A percentile compares a stretch with the other conserved stretches of the same genome.
These are phyloP conservation scores for Fusarium stilboides DNA, from an alignment of 2,329 filamentous ascomycete species.

Conservation along the genomic window DNA sequence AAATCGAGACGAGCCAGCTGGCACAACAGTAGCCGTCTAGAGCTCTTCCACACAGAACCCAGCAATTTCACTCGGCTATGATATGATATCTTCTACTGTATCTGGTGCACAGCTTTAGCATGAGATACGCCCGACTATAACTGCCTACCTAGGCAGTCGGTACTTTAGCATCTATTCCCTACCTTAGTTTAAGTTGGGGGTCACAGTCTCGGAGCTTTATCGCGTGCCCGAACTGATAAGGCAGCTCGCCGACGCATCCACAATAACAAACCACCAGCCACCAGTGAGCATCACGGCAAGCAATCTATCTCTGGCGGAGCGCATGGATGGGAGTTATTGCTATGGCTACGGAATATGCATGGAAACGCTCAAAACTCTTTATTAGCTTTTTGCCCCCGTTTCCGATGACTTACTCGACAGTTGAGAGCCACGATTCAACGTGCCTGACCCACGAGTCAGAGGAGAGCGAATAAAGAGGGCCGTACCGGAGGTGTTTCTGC, in stretches of 20 bases:
- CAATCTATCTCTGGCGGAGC: slow-evolving; percentile 19
- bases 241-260: slow-evolving; percentile 11
- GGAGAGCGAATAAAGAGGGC: slow-evolving; percentile 16
- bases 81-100: slow-evolving; percentile 28
- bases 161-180: slow-evolving; percentile 17
- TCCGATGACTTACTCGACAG: slow-evolving; percentile 14
- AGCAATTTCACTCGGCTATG: slow-evolving; percentile 30
- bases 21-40: slow-evolving; percentile 35
- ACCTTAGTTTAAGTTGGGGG: slow-evolving; percentile 25
- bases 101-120: slow-evolving; percentile 22
- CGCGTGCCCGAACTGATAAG: slow-evolving; percentile 41
- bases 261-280: slow-evolving; percentile 18
- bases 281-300: slow-evolving; percentile 21
- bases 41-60: slow-evolving; percentile 42
- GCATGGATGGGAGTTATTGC: background rate
- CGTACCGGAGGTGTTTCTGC: slow-evolving; percentile 39
- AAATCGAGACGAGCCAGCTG: slow-evolving; percentile 47
- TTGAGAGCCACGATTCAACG: slow-evolving; percentile 11
- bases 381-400: slow-evolving; percentile 1
- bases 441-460: slow-evolving; percentile 33
- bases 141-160: slow-evolving; percentile 19
- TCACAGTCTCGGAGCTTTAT: slow-evolving; percentile 27
- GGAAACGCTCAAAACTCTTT: background rate
- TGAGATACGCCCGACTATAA: slow-evolving; percentile 23
- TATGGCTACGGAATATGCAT: background rate